Conservation (phyloP, 257 asterid species). For the Scutellaria minor region DNA sequence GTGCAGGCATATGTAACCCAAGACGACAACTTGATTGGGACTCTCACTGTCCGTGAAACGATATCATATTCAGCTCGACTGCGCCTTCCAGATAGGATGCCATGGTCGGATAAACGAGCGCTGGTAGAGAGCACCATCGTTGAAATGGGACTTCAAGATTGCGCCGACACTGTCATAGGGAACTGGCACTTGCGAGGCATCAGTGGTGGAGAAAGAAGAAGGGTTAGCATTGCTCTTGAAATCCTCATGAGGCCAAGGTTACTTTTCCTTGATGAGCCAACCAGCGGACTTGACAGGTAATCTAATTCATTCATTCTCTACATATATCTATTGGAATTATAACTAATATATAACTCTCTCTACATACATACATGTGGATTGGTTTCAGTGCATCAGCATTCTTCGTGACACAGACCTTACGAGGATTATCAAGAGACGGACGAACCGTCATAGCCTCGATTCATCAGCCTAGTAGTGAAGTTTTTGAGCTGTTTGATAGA, state of each 20-base stretch:
- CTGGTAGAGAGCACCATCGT: conserved; percentile 90
- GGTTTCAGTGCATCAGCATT: conserved; percentile 88
- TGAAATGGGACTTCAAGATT: conserved; percentile 97
- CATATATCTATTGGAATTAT: too few species aligned
- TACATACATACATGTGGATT: neutral
- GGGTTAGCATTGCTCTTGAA: conserved; percentile 95
- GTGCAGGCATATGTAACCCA: conserved; percentile 93
- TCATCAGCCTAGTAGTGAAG: conserved; percentile 99
- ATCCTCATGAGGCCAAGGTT: conserved; percentile 91
- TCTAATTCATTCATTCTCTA: neutral
- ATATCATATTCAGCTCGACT: conserved; percentile 82
- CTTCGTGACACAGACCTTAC: conserved; percentile 91
- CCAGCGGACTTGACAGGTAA: conserved; percentile 98
- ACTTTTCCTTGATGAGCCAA: conserved; percentile 95
- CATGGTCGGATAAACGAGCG: conserved; percentile 73
- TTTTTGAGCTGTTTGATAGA: conserved; percentile 89
- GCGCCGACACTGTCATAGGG: conserved; percentile 95
- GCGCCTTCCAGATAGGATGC: conserved; percentile 85
- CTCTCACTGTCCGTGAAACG: conserved; percentile 89
- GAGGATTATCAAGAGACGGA: conserved; percentile 87
- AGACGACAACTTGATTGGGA: conserved; percentile 93
- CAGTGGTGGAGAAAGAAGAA: conserved; percentile 92
- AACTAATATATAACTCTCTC: too few species aligned
- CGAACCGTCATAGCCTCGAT: conserved; percentile 94
- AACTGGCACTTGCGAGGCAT: conserved; percentile 97